phyloP scores from a whole-genome alignment of 1,284 basidiomycete genomes.

The Cryptococcus wingfieldii region DNA sequence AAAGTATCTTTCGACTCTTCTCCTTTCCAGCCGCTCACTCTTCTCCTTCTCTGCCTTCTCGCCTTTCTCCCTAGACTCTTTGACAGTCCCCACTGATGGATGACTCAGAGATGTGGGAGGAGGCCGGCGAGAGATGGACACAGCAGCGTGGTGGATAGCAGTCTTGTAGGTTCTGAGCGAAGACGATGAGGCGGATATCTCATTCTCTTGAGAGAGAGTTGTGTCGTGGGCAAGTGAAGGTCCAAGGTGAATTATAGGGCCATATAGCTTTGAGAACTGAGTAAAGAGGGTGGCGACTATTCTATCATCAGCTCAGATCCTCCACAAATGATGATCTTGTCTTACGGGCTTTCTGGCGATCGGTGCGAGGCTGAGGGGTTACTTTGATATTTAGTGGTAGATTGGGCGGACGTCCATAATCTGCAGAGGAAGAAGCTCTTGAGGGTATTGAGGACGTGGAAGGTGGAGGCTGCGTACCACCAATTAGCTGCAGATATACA shows the following conservation, averaged over 20 bases:
- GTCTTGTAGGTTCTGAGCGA: conserved; percentile 42
- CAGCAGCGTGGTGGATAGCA: conserved; percentile 45
- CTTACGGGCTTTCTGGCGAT: conserved; percentile 37
- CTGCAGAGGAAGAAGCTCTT: background rate
- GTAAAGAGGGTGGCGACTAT: conserved; percentile 35
- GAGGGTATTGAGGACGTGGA: no score
- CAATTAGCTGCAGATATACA: no score
- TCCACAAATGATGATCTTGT: conserved; percentile 8
- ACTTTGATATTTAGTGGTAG: conserved; percentile 19
- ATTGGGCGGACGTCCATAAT: conserved; percentile 11
- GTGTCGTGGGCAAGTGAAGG: conserved; percentile 37
- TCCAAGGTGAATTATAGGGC: conserved; percentile 18
- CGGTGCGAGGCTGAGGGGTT: conserved; percentile 33
- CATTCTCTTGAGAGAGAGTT: conserved; percentile 37
- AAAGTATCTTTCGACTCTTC: conserved; percentile 57
- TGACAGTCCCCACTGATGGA: conserved; percentile 75
- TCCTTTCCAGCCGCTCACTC: conserved; percentile 57
- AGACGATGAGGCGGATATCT: conserved; percentile 30
- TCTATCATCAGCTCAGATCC: background rate
- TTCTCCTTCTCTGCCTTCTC: conserved; percentile 60
- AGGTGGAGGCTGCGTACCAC: no score
- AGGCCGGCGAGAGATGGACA: conserved; percentile 55
- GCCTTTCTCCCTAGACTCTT: conserved; percentile 58
- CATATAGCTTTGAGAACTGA: conserved; percentile 43
- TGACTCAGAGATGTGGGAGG: conserved; percentile 61